Conservation (phyloP, 495 filamentous ascomycete genomes). For the Neurospora sp. region DNA sequence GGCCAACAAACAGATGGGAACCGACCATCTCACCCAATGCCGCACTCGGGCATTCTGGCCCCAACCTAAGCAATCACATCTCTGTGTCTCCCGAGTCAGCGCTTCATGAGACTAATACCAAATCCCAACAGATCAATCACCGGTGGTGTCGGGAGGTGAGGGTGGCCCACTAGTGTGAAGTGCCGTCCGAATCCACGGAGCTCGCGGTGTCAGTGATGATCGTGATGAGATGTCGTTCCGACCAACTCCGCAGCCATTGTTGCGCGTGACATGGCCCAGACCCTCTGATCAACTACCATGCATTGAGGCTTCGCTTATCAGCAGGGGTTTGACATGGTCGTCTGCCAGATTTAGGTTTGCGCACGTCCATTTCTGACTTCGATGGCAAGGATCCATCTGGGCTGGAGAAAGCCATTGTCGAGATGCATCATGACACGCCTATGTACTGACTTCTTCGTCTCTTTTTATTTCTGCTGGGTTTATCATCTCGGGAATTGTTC, state of each 20-base stretch:
- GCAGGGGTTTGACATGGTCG: slow-evolving; percentile 18
- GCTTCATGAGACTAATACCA: slow-evolving; percentile 6
- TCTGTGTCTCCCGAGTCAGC: slow-evolving; percentile 11
- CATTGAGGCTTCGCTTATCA: slow-evolving; percentile 10
- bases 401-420: not conserved
- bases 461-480: not conserved
- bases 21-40: not conserved
- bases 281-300: slow-evolving; percentile 15
- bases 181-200: not conserved
- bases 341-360: slow-evolving; percentile 58
- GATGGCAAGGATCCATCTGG: not conserved
- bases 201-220: not conserved
- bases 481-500: not conserved
- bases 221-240: slow-evolving; percentile 9
- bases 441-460: not conserved
- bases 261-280: slow-evolving; percentile 20
- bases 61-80: not conserved
- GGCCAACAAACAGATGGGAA: not conserved
- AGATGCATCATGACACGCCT: not conserved
- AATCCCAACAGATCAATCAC: not conserved
- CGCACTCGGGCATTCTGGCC: not conserved
- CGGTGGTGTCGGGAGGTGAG: not conserved
- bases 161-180: not conserved
- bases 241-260: slow-evolving; percentile 1
- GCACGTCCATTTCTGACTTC: slow-evolving; percentile 16